Evolutionary conservation across 148 eudicot species (phyloP).

Genomic region (Spergularia marina): DNA sequence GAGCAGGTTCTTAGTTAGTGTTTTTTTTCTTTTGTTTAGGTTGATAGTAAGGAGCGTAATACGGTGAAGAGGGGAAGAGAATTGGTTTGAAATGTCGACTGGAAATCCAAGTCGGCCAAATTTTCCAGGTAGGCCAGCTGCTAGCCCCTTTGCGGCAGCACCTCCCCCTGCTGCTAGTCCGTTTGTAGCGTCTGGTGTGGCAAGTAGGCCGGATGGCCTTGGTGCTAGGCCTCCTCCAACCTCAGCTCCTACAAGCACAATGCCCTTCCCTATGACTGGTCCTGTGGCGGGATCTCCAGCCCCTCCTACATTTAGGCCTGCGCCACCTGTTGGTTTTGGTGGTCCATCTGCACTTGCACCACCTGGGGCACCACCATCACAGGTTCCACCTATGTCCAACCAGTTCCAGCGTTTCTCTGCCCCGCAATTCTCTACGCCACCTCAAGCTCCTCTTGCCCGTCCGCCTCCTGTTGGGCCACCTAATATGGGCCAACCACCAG

Average conservation of each 20-base stretch:
- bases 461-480: constrained; percentile 49
- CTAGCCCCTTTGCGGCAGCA: constrained; percentile 61
- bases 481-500: constrained; percentile 34
- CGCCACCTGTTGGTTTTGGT: constrained; percentile 36
- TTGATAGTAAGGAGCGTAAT: constrained; percentile 26
- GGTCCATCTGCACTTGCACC: constrained; percentile 33
- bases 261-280: constrained; percentile 49
- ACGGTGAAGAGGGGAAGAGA: constrained; percentile 23
- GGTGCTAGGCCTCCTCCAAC: constrained; percentile 52
- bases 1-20: background rate
- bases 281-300: constrained; percentile 43
- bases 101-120: constrained; percentile 60
- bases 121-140: constrained; percentile 53
- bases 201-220: constrained; percentile 57
- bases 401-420: constrained; percentile 50
- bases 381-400: constrained; percentile 31
- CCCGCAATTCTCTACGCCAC: constrained; percentile 53
- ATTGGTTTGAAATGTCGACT: constrained; percentile 56
- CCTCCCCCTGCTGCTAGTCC: constrained; percentile 58
- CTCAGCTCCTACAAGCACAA: constrained; percentile 34
- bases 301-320: constrained; percentile 53
- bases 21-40: constrained; percentile 19
- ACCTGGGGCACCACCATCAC: constrained; percentile 37
- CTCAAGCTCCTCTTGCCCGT: constrained; percentile 43
- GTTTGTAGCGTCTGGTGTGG: constrained; percentile 56